Evolutionary conservation across 192 early-diverging fungal species (phyloP).

Genomic region (Gaertneriomyces sp.): DNA sequence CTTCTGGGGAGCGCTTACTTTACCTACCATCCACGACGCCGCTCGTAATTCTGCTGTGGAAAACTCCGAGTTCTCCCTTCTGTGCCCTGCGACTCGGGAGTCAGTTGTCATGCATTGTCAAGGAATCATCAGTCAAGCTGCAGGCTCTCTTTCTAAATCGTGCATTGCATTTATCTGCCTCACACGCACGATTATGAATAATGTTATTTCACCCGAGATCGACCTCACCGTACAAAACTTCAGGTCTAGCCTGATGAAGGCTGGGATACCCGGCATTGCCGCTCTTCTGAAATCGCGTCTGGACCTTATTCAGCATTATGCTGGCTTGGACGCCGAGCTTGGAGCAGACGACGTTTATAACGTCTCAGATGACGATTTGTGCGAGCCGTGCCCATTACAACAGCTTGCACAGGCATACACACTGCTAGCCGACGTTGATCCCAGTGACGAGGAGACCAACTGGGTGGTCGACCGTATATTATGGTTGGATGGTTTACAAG

Average conservation of each 20-base stretch:
- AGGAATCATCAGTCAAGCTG: neutral
- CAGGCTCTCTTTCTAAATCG: neutral
- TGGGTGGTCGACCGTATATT: neutral
- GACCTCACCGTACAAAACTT: neutral
- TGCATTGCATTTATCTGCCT: neutral
- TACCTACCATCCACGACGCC: neutral
- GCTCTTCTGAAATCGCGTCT: neutral
- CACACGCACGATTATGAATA: neutral
- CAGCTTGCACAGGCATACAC: no score
- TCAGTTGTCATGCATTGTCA: neutral
- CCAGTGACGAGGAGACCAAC: neutral
- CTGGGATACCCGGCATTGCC: neutral
- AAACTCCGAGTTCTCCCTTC: neutral
- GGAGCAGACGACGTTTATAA: no score
- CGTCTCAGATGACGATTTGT: no score
- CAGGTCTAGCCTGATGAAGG: neutral
- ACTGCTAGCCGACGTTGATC: no score
- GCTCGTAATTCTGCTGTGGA: neutral
- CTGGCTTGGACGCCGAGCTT: no score
- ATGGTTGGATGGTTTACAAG: neutral
- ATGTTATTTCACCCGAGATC: neutral
- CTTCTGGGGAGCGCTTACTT: conserved; percentile 3
- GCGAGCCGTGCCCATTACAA: no score
- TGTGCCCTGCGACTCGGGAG: neutral
- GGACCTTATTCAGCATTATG: no score